Evolutionary conservation across 352 stramenopile genomes (phyloP).

Genomic region (Phytophthora meadii): DNA sequence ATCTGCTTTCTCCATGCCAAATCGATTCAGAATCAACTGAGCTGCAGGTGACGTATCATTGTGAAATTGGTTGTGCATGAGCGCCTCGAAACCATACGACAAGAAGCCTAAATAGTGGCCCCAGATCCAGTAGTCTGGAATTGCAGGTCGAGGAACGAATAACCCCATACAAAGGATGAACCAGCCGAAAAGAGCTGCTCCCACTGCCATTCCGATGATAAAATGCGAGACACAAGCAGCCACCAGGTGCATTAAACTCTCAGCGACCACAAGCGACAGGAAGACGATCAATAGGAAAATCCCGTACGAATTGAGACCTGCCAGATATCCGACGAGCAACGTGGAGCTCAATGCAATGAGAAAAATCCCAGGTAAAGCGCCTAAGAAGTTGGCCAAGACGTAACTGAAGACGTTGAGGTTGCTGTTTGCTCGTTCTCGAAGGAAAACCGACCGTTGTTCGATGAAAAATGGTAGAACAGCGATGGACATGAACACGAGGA

Average conservation of each 20-base stretch:
- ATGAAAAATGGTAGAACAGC: constrained; percentile 88
- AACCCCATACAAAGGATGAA: constrained; percentile 86
- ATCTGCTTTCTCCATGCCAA: constrained; percentile 59
- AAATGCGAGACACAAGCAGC: constrained; percentile 76
- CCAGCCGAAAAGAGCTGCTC: constrained; percentile 78
- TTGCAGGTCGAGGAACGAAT: constrained; percentile 61
- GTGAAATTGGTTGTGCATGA: constrained; percentile 83
- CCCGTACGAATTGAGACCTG: constrained; percentile 60
- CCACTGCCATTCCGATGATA: constrained; percentile 87
- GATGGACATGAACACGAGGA: constrained; percentile 93
- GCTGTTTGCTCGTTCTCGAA: constrained; percentile 66
- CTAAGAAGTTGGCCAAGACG: constrained; percentile 74
- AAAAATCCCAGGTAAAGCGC: constrained; percentile 66
- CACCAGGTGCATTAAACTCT: constrained; percentile 83
- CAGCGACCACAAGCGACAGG: constrained; percentile 72
- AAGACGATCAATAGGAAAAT: constrained; percentile 73
- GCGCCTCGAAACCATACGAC: constrained; percentile 79
- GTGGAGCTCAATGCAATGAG: constrained; percentile 65
- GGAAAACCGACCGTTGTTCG: constrained; percentile 84
- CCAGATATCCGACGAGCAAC: constrained; percentile 51
- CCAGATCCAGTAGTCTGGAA: constrained; percentile 80
- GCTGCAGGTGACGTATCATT: constrained; percentile 11
- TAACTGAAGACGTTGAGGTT: constrained; percentile 80
- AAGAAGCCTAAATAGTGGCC: constrained; percentile 84
- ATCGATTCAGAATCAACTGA: constrained; percentile 36